Conservation (phyloP, 257 asterid species). For the Fraxinus cuspidata region DNA sequence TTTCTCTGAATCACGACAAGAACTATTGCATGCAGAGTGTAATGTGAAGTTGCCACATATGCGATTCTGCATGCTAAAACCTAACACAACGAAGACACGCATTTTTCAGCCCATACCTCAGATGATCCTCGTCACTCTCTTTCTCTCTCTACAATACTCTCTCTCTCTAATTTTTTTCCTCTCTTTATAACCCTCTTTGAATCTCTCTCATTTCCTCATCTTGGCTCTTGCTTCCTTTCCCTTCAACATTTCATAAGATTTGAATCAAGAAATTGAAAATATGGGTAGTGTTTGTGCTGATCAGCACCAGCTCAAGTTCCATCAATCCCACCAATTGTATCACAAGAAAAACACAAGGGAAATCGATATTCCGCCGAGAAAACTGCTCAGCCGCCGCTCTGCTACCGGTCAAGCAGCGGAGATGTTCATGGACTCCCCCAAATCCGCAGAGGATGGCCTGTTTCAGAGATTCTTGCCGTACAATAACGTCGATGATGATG, state of each 20-base stretch:
- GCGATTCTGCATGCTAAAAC: neutral
- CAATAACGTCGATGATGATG: constrained; percentile 4
- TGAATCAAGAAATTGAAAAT: neutral
- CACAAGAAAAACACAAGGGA: neutral
- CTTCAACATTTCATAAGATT: constrained; percentile 5
- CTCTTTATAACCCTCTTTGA: neutral
- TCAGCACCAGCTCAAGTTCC: constrained; percentile 5
- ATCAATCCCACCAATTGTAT: neutral
- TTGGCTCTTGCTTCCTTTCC: neutral
- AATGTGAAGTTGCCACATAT: constrained; percentile 13
- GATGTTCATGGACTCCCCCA: constrained; percentile 8
- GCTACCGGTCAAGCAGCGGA: neutral
- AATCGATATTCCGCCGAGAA: constrained; percentile 4
- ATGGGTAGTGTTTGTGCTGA: constrained; percentile 7
- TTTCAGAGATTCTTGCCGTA: neutral
- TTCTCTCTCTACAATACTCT: neutral
- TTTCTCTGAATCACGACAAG: neutral
- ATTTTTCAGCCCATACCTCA: constrained; percentile 10
- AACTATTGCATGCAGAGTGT: neutral
- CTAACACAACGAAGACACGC: constrained; percentile 4
- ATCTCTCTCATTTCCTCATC: constrained; percentile 1
- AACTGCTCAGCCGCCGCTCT: neutral
- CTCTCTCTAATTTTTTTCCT: neutral
- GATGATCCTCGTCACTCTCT: neutral
- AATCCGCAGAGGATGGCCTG: neutral